Percentiles rank a stretch among this genome's conserved stretches.
phyloP scores from a whole-genome alignment of 1,284 basidiomycete genomes.

The Clitocybe nebularis region DNA sequence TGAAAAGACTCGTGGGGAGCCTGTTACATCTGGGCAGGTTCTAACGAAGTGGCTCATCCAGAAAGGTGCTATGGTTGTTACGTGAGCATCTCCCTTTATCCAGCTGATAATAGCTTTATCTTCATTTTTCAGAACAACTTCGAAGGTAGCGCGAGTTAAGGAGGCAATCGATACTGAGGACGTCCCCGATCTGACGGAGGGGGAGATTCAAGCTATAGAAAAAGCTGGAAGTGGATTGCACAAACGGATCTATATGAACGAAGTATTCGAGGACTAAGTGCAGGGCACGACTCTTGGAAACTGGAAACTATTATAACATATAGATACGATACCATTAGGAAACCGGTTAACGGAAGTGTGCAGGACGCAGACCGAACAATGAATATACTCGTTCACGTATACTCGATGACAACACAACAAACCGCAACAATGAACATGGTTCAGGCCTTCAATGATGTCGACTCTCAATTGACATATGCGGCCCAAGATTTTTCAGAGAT shows the following conservation, averaged over 20 bases:
- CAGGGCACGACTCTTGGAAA: too few species aligned
- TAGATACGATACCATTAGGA: too few species aligned
- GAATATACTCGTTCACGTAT: too few species aligned
- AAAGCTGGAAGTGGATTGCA: conserved; percentile 58
- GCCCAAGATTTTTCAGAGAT: too few species aligned
- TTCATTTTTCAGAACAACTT: conserved; percentile 52
- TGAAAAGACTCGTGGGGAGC: conserved; percentile 36
- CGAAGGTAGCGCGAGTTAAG: conserved; percentile 61
- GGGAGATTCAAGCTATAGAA: conserved; percentile 64
- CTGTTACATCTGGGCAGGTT: conserved; percentile 52
- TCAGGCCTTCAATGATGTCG: too few species aligned
- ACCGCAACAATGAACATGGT: too few species aligned
- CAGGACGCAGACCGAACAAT: too few species aligned
- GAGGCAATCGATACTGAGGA: conserved; percentile 59
- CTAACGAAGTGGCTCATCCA: conserved; percentile 60
- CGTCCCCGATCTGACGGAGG: conserved; percentile 53
- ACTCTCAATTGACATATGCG: too few species aligned
- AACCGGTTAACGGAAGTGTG: too few species aligned
- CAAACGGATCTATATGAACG: conserved; percentile 46
- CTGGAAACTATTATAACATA: too few species aligned
- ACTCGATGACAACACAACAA: too few species aligned
- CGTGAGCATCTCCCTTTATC: conserved; percentile 41
- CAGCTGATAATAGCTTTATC: conserved; percentile 2
- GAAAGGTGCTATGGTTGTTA: conserved; percentile 61
- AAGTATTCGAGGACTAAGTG: conserved; percentile 30